Evolutionary conservation across 805 yeast genomes (phyloP), one percentile per base, ranked within the genome.

Genomic region (Lipomyces anomalus): DNA sequence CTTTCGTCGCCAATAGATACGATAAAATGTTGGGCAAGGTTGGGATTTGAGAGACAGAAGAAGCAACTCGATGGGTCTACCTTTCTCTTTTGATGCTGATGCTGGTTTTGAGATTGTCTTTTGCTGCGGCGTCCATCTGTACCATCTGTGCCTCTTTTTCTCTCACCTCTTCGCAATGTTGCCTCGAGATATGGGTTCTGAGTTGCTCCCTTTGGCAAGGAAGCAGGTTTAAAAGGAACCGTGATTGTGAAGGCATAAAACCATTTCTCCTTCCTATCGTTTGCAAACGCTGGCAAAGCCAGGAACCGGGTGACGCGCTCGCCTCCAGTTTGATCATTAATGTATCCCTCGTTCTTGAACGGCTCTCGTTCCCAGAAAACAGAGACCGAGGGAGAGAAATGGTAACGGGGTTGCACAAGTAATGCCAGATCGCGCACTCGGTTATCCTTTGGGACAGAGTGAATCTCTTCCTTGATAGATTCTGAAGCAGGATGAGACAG

Each of bases 21-120:
- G 9, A 88, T 76, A 82, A 89, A 78, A 61, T 87, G 94, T 2
- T 84, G 70, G 53, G 82, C 89, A 4, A 84, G 72, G 11, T 79
- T 74, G 0, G 95, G 84, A 57, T 85, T 86, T 1, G 90, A 77
- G 17, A 88, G 71, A 61, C 96, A 88, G 59, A 88, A 85, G 64
- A 84, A 88, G 60, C 97, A 88, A 7, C 46, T 22, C 16, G 57
- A 53, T 9, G 60, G 53, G 22, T 51, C 52, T 22, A 46, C 42
- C 11, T 13, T 9, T 13, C 30, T 9, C 9, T 13, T 9, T 13
- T 9, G 30, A 9, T 9, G 11, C 30, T 26, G 30, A 9, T 40
- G 44, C n/a, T 36, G 40, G n/a, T 41, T 22, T 13, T 29, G 42
- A 17, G 46, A 23, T 16, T 41, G 35, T 5, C 20, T 17, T 4